Conservation (phyloP, 2,329 filamentous ascomycete species). For the Chrysosporium queenslandicum region DNA sequence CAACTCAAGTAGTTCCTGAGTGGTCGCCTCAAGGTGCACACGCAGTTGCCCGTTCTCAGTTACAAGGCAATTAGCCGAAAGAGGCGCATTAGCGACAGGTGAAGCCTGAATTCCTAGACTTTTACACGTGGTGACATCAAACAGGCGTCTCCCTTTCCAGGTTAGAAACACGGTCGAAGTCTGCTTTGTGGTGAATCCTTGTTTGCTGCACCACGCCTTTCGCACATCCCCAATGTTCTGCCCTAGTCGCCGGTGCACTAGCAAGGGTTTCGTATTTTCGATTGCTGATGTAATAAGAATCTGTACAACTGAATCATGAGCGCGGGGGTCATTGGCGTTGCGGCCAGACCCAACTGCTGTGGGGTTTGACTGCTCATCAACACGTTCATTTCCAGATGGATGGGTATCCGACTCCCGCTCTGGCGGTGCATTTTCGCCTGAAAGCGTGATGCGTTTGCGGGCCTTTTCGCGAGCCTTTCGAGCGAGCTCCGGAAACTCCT, state of each 20-base stretch:
- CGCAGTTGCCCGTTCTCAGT: constrained; percentile 43
- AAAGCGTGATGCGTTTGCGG: constrained; percentile 10
- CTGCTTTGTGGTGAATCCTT: constrained; percentile 44
- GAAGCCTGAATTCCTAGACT: constrained; percentile 52
- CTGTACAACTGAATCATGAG: constrained; percentile 45
- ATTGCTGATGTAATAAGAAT: constrained; percentile 62
- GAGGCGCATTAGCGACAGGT: constrained; percentile 27
- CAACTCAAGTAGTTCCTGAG: constrained; percentile 48
- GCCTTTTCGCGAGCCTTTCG: constrained; percentile 35
- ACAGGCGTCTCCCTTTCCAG: constrained; percentile 64
- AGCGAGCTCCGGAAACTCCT: constrained; percentile 36
- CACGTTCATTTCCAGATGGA: background rate
- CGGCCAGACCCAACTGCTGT: background rate
- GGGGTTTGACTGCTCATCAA: background rate
- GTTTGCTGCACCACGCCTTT: constrained; percentile 57
- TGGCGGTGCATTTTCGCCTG: background rate
- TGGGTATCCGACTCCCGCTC: background rate
- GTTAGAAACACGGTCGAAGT: constrained; percentile 60
- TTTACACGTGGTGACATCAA: constrained; percentile 62
- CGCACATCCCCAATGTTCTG: constrained; percentile 59
- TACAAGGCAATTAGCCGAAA: constrained; percentile 40
- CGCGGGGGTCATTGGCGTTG: background rate
- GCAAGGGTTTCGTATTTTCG: constrained; percentile 47
- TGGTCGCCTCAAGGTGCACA: constrained; percentile 71
- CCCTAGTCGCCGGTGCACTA: constrained; percentile 57